phyloP scores from a whole-genome alignment of 1,284 basidiomycete species.

The Cerioporus squamosus region DNA sequence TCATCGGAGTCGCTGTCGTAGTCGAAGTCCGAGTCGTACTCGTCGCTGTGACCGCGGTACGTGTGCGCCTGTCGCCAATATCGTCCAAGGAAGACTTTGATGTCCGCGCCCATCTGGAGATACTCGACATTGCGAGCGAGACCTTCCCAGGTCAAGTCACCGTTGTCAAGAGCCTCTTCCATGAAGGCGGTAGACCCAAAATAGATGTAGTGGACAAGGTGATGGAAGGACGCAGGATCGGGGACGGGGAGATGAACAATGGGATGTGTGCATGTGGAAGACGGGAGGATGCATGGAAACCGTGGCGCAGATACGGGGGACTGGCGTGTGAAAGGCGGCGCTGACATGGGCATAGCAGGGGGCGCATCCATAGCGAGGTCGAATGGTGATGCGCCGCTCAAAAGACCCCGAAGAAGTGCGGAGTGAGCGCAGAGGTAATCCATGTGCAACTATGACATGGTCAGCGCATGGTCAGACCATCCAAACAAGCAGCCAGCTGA shows the following conservation, averaged over 20 bases:
- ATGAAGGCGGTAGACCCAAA: conserved; percentile 67
- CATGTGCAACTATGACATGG: conserved; percentile 60
- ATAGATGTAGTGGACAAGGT: conserved; percentile 80
- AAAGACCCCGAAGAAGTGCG: conserved; percentile 64
- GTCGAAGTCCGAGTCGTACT: conserved; percentile 34
- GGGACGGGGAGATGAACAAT: conserved; percentile 77
- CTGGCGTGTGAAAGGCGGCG: conserved; percentile 24
- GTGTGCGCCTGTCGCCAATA: conserved; percentile 57
- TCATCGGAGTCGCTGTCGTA: conserved; percentile 40
- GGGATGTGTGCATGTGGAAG: conserved; percentile 61
- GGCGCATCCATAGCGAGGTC: conserved; percentile 52
- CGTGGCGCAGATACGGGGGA: conserved; percentile 49
- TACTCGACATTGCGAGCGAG: conserved; percentile 83
- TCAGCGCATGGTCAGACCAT: neutral
- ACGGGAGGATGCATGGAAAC: conserved; percentile 65
- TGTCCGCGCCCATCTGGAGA: conserved; percentile 67
- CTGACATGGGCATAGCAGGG: conserved; percentile 20
- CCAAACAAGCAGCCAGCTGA: conserved; percentile 36
- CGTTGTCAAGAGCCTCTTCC: conserved; percentile 59
- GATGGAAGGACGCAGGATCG: conserved; percentile 71
- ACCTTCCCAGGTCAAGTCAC: conserved; percentile 75
- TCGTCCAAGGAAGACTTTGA: conserved; percentile 68
- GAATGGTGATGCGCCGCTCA: conserved; percentile 64
- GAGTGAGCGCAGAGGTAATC: conserved; percentile 79
- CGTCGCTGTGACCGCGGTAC: conserved; percentile 36